Evolutionary conservation across 2,329 filamentous ascomycete species (phyloP).

Genomic region (Fusarium hostae): DNA sequence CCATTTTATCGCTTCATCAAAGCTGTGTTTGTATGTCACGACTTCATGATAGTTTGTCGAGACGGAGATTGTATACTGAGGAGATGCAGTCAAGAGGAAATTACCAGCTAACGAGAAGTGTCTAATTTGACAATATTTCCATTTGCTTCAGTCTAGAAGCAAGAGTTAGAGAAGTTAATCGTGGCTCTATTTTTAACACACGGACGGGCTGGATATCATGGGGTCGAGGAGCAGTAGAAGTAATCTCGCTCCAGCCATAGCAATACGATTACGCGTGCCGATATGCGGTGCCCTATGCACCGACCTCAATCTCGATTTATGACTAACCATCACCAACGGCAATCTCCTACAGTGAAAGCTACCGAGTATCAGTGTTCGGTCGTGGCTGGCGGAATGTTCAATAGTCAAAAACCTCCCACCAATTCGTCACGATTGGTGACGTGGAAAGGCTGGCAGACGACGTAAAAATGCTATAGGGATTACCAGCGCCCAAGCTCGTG

Average conservation of each 20-base stretch:
- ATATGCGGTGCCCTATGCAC: background rate
- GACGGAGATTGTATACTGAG: rapidly evolving
- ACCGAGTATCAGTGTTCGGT: background rate
- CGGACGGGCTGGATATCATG: background rate
- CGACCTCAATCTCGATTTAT: background rate
- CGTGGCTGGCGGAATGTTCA: background rate
- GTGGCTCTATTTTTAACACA: background rate
- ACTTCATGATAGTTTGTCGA: background rate
- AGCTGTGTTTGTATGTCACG: background rate
- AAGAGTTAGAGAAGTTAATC: background rate
- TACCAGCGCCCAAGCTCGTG: background rate
- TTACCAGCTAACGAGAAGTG: background rate
- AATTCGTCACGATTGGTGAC: background rate
- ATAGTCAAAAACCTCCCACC: background rate
- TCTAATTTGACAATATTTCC: rapidly evolving
- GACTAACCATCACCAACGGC: background rate
- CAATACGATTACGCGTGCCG: background rate
- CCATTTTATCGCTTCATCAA: background rate
- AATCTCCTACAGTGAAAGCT: background rate
- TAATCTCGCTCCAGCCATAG: background rate
- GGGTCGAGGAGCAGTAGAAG: background rate
- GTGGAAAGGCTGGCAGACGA: background rate
- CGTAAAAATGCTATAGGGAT: background rate
- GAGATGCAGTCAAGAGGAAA: background rate
- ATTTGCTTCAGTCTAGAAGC: rapidly evolving